Evolutionary conservation across 345 rosid species (phyloP).

Genomic region (Nasturtium officinale): DNA sequence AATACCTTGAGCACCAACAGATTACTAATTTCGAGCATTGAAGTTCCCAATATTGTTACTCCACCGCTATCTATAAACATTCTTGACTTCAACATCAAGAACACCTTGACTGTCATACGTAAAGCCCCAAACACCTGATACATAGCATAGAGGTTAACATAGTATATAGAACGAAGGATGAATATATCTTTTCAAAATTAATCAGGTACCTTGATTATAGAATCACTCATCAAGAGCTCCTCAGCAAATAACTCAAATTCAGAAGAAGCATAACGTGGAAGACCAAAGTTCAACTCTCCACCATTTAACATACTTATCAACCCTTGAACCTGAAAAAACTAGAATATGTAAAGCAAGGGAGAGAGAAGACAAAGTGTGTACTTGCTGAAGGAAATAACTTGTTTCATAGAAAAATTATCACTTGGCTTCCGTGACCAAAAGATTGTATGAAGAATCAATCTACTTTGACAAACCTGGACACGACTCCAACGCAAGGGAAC

Average conservation of each 20-base stretch:
- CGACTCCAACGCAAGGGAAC: constrained; percentile 99
- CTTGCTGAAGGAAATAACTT: constrained; percentile 7
- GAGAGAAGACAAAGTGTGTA: not conserved
- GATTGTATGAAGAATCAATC: constrained; percentile 9
- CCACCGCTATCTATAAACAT: constrained; percentile 92
- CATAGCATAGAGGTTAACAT: constrained; percentile 29
- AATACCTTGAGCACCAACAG: constrained; percentile 88
- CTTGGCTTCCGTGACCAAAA: not conserved
- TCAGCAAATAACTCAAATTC: constrained; percentile 95
- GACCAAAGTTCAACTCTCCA: constrained; percentile 86
- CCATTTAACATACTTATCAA: constrained; percentile 70
- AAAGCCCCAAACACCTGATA: constrained; percentile 92
- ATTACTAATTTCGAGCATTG: constrained; percentile 92
- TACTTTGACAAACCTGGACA: constrained; percentile 77
- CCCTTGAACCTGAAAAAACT: constrained; percentile 71
- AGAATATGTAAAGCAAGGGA: not conserved
- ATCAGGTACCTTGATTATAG: constrained; percentile 63
- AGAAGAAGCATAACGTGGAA: constrained; percentile 79
- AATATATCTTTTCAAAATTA: not conserved
- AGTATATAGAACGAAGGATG: not conserved
- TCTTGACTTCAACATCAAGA: constrained; percentile 94
- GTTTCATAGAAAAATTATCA: not conserved
- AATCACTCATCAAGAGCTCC: constrained; percentile 90
- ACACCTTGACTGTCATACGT: constrained; percentile 94
- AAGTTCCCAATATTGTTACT: constrained; percentile 74